A percentile compares a stretch with the other conserved stretches of the same genome.
These are phyloP conservation scores for Brachypodium distachyon DNA, from an alignment of 202 grass and related monocot species.

Conservation along the genomic window DNA sequence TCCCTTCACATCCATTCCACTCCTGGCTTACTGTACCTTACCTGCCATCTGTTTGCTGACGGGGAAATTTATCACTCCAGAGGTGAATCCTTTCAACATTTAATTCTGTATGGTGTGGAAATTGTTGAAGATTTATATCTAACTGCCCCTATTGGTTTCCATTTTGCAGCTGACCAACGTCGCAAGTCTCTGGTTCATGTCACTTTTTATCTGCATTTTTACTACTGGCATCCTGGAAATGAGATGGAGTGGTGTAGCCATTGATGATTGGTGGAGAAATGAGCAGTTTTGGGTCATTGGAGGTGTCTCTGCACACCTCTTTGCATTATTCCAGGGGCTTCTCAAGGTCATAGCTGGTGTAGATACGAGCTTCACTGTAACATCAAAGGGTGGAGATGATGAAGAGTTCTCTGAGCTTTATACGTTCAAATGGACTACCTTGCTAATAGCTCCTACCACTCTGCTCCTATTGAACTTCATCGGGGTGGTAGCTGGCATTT, in stretches of 20 bases:
- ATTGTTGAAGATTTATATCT: neutral
- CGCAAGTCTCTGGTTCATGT: slow-evolving; percentile 88
- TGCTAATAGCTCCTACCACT: slow-evolving; percentile 4
- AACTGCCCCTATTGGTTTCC: neutral
- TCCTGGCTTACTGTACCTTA: slow-evolving; percentile 79
- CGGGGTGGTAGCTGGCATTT: slow-evolving; percentile 71
- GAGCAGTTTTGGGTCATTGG: slow-evolving; percentile 80
- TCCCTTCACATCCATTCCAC: slow-evolving; percentile 87
- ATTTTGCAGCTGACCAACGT: slow-evolving; percentile 64
- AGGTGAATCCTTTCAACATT: slow-evolving; percentile 30
- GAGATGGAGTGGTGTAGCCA: slow-evolving; percentile 81
- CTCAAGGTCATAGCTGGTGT: slow-evolving; percentile 60
- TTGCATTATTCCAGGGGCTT: slow-evolving; percentile 62
- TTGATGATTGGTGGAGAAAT: slow-evolving; percentile 70
- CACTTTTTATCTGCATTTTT: slow-evolving; percentile 83
- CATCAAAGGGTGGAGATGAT: slow-evolving; percentile 35
- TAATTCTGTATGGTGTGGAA: neutral
- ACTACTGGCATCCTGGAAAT: slow-evolving; percentile 82
- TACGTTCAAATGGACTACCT: slow-evolving; percentile 14
- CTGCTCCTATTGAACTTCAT: slow-evolving; percentile 70
- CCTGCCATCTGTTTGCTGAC: slow-evolving; percentile 85
- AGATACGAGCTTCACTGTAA: slow-evolving; percentile 73
- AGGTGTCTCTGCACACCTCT: slow-evolving; percentile 59
- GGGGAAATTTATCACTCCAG: slow-evolving; percentile 84
- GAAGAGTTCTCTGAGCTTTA: slow-evolving; percentile 12